These are phyloP conservation scores for Blastobotrys terrestris DNA, from an alignment of 805 yeast genomes.

Conservation along the genomic window DNA sequence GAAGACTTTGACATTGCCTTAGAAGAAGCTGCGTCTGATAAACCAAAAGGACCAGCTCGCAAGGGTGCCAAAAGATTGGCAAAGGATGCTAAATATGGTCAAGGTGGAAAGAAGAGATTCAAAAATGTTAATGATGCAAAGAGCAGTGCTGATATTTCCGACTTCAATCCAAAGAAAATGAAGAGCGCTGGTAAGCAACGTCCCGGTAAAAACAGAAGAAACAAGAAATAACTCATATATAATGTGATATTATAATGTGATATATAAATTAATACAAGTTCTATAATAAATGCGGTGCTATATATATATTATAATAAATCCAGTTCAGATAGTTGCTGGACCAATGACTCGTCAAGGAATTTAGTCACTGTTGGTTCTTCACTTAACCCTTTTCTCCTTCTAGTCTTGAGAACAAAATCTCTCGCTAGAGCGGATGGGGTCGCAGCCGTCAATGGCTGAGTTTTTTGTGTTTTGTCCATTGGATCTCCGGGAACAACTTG, in stretches of 20 bases:
- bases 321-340: slow-evolving; percentile 44
- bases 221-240: neutral
- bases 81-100: slow-evolving; percentile 68
- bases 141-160: slow-evolving; percentile 61
- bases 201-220: slow-evolving; percentile 22
- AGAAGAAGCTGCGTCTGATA: slow-evolving; percentile 76
- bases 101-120: slow-evolving; percentile 73
- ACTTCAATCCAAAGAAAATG: slow-evolving; percentile 50
- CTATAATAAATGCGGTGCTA: neutral
- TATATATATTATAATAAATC: slow-evolving; percentile 28
- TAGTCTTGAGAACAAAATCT: slow-evolving; percentile 82
- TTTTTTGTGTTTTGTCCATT: slow-evolving; percentile 53
- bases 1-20: slow-evolving; percentile 86
- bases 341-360: slow-evolving; percentile 59
- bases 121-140: slow-evolving; percentile 66
- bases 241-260: no score
- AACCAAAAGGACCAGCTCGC: slow-evolving; percentile 40
- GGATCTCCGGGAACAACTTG: slow-evolving; percentile 87
- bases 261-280: neutral
- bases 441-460: slow-evolving; percentile 74
- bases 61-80: slow-evolving; percentile 57
- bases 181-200: slow-evolving; percentile 29
- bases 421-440: slow-evolving; percentile 65
- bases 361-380: slow-evolving; percentile 64
- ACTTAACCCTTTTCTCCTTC: slow-evolving; percentile 79